phyloP scores from a whole-genome alignment of 805 yeast species.

The Grigorovia humatica region DNA sequence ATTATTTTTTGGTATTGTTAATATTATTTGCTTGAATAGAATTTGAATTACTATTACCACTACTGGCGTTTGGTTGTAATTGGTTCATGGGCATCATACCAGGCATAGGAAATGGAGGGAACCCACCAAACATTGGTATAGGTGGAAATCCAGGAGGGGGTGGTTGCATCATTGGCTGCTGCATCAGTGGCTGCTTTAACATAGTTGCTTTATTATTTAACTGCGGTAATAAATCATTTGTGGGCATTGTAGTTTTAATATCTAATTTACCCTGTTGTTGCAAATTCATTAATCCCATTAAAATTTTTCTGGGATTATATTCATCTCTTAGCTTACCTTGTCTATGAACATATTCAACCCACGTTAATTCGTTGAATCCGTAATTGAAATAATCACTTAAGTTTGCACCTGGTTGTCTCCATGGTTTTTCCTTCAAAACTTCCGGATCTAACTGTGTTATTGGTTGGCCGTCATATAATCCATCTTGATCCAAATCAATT shows the following conservation, averaged over 20 bases:
- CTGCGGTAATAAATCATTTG: not conserved
- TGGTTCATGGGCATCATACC: slow-evolving; percentile 33
- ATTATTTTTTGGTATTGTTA: slow-evolving; percentile 1
- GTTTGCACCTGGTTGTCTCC: slow-evolving; percentile 98
- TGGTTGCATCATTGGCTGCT: slow-evolving; percentile 1
- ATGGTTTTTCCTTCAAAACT: slow-evolving; percentile 84
- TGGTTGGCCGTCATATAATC: slow-evolving; percentile 61
- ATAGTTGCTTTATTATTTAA: slow-evolving; percentile 1
- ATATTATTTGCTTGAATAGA: slow-evolving; percentile 1
- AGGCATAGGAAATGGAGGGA: slow-evolving; percentile 29
- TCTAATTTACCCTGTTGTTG: slow-evolving; percentile 30
- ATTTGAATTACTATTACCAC: slow-evolving; percentile 6
- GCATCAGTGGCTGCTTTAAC: slow-evolving; percentile 1
- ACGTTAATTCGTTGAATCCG: slow-evolving; percentile 92
- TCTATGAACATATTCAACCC: slow-evolving; percentile 86
- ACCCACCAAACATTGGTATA: slow-evolving; percentile 29
- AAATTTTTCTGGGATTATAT: slow-evolving; percentile 71
- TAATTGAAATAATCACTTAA: slow-evolving; percentile 88
- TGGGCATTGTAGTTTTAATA: slow-evolving; percentile 30
- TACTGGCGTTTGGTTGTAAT: slow-evolving; percentile 2
- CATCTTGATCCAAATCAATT: slow-evolving; percentile 28
- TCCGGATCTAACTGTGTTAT: slow-evolving; percentile 72
- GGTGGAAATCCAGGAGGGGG: slow-evolving; percentile 26
- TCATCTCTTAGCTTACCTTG: slow-evolving; percentile 75
- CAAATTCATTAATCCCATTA: slow-evolving; percentile 38